Evolutionary conservation across 1,284 basidiomycete species (phyloP).

Genomic region (Hymenochaete sp.): DNA sequence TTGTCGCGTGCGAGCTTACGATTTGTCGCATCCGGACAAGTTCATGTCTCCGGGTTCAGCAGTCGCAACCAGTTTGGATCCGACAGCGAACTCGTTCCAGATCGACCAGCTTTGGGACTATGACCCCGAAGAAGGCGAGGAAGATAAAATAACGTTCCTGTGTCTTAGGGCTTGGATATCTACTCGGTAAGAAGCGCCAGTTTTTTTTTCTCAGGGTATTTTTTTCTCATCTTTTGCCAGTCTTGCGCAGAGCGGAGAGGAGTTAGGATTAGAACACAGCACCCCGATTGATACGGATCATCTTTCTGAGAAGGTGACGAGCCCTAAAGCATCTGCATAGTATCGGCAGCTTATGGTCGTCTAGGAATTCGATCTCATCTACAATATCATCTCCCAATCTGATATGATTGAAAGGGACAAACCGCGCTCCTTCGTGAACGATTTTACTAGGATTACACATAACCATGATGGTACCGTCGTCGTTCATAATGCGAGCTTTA

Average conservation of each 20-base stretch:
- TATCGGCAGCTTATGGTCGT: not conserved
- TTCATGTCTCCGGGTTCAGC: slow-evolving; percentile 24
- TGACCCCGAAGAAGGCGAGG: slow-evolving; percentile 9
- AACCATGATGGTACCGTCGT: slow-evolving; percentile 19
- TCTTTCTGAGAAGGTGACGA: too few species aligned
- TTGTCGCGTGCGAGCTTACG: slow-evolving; percentile 24
- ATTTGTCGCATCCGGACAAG: slow-evolving; percentile 25
- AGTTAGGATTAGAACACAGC: not conserved
- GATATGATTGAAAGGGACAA: slow-evolving; percentile 24
- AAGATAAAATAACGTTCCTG: slow-evolving; percentile 18
- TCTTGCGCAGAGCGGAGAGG: not conserved
- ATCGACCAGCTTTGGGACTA: slow-evolving; percentile 27
- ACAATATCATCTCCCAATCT: slow-evolving; percentile 22
- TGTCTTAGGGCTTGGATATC: slow-evolving; percentile 33
- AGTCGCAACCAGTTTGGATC: slow-evolving; percentile 19
- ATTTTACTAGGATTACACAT: slow-evolving; percentile 15
- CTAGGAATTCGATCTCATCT: slow-evolving; percentile 1
- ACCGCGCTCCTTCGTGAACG: slow-evolving; percentile 19
- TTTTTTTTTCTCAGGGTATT: not conserved
- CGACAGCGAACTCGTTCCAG: slow-evolving; percentile 16
- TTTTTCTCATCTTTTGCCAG: not conserved
- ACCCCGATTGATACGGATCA: not conserved
- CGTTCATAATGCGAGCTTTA: slow-evolving; percentile 29
- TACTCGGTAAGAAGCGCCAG: slow-evolving; percentile 22
- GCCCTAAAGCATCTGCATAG: not conserved